A percentile compares a stretch with the other conserved stretches of the same genome.
Evolutionary conservation across 257 asterid species (phyloP).

Genomic region (Penstemon newberryi): DNA sequence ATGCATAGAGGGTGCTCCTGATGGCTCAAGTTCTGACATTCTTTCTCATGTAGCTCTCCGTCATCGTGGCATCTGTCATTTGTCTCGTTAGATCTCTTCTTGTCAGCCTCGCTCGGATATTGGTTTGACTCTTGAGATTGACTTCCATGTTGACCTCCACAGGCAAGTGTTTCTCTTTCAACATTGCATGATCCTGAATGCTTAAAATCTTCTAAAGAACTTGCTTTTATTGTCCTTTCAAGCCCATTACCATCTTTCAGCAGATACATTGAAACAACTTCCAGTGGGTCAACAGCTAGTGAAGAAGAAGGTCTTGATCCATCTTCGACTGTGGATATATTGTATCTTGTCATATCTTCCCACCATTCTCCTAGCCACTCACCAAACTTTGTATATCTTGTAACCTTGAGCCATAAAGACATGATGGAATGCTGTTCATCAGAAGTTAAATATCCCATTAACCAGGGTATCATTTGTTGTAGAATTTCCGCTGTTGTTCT

Average conservation of each 20-base stretch:
- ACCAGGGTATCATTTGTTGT: constrained; percentile 77
- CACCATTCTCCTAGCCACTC: constrained; percentile 93
- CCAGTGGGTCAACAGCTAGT: constrained; percentile 55
- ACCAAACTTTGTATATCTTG: constrained; percentile 63
- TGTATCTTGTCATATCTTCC: constrained; percentile 56
- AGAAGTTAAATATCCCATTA: constrained; percentile 59
- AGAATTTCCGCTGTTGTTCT: constrained; percentile 58
- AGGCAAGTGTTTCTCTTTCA: constrained; percentile 28
- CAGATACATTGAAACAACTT: constrained; percentile 60
- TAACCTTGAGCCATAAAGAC: constrained; percentile 63
- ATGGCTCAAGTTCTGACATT: constrained; percentile 30
- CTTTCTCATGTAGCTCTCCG: constrained; percentile 23
- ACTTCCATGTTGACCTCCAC: constrained; percentile 33
- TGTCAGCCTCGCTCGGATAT: constrained; percentile 37
- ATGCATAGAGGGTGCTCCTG: constrained; percentile 50
- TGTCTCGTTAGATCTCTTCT: constrained; percentile 38
- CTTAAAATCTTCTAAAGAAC: constrained; percentile 24
- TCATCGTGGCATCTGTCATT: constrained; percentile 34
- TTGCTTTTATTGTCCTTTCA: constrained; percentile 25
- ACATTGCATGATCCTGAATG: constrained; percentile 35
- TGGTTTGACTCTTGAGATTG: constrained; percentile 32
- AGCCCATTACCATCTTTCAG: constrained; percentile 38
- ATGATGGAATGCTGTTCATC: constrained; percentile 59
- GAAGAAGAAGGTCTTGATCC: constrained; percentile 38
- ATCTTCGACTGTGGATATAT: constrained; percentile 38